phyloP scores from a whole-genome alignment of 2,329 filamentous ascomycete species.

The Paraconiothyrium sp. region DNA sequence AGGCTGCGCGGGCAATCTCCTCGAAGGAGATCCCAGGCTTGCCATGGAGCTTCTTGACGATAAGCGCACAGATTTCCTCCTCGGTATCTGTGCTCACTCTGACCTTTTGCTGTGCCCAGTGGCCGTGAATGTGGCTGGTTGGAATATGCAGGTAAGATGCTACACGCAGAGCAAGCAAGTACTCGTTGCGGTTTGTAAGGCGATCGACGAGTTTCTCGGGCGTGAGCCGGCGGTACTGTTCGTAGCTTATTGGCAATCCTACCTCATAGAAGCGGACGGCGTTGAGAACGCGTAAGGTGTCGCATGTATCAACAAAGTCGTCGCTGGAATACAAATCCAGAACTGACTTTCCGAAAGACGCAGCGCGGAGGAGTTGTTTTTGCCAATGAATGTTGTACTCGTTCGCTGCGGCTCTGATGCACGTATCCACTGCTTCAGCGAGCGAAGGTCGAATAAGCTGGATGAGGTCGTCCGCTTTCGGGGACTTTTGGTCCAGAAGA shows the following conservation, averaged over 20 bases:
- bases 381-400: constrained; percentile 94
- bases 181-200: constrained; percentile 88
- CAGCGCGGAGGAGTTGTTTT: constrained; percentile 93
- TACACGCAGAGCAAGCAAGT: constrained; percentile 87
- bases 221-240: constrained; percentile 90
- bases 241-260: constrained; percentile 88
- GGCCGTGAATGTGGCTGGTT: constrained; percentile 90
- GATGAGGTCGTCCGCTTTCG: constrained; percentile 97
- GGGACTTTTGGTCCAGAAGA: constrained; percentile 90
- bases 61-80: constrained; percentile 83
- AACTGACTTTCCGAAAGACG: constrained; percentile 97
- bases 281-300: constrained; percentile 90
- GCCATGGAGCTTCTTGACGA: constrained; percentile 85
- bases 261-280: constrained; percentile 91
- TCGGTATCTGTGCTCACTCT: constrained; percentile 85
- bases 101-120: constrained; percentile 97
- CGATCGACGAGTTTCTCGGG: constrained; percentile 88
- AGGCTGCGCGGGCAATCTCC: constrained; percentile 88
- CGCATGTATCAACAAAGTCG: constrained; percentile 98
- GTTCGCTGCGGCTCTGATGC: constrained; percentile 90
- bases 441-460: constrained; percentile 89
- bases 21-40: constrained; percentile 96
- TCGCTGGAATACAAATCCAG: constrained; percentile 97
- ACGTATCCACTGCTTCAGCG: constrained; percentile 91
- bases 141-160: constrained; percentile 87